These are phyloP conservation scores for Pythium folliculosum DNA, from an alignment of 352 stramenopile species.

Conservation along the genomic window DNA sequence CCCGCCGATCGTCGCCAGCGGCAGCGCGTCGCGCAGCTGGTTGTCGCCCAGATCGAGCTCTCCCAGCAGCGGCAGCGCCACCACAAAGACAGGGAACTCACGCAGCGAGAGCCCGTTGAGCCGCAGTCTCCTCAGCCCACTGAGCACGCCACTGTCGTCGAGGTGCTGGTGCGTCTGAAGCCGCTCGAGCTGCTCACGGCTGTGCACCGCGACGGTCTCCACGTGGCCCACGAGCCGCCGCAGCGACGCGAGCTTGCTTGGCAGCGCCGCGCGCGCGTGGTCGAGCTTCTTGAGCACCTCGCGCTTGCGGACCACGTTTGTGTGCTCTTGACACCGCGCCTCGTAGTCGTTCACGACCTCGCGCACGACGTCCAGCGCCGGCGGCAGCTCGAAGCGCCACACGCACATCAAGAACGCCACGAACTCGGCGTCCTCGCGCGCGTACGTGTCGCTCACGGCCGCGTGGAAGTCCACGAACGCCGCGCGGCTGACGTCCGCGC, in stretches of 20 bases:
- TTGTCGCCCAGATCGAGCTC: conserved; percentile 44
- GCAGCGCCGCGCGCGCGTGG: conserved; percentile 19
- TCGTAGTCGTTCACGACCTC: conserved; percentile 37
- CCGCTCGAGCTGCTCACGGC: background rate
- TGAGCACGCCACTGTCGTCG: background rate
- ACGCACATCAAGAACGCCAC: conserved; percentile 59
- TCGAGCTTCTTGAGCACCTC: conserved; percentile 47
- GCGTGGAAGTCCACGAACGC: conserved; percentile 55
- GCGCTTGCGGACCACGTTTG: conserved; percentile 24
- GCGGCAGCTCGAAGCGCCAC: conserved; percentile 46
- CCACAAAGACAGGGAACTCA: conserved; percentile 31
- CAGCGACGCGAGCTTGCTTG: conserved; percentile 8
- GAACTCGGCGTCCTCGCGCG: conserved; percentile 60
- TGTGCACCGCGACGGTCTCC: background rate
- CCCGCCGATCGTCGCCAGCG: conserved; percentile 14
- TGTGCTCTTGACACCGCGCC: conserved; percentile 29
- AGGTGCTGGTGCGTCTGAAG: background rate
- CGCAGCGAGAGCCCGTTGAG: conserved; percentile 26
- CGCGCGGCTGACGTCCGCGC: conserved; percentile 30
- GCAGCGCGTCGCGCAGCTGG: conserved; percentile 22
- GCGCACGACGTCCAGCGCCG: background rate
- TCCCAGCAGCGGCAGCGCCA: conserved; percentile 23
- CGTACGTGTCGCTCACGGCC: conserved; percentile 45
- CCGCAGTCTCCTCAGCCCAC: conserved; percentile 13
- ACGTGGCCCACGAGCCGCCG: conserved; percentile 13